A percentile compares a stretch with the other conserved stretches of the same genome.
phyloP scores from a whole-genome alignment of 768 basidiomycete species.

The Dendrothele bispora region DNA sequence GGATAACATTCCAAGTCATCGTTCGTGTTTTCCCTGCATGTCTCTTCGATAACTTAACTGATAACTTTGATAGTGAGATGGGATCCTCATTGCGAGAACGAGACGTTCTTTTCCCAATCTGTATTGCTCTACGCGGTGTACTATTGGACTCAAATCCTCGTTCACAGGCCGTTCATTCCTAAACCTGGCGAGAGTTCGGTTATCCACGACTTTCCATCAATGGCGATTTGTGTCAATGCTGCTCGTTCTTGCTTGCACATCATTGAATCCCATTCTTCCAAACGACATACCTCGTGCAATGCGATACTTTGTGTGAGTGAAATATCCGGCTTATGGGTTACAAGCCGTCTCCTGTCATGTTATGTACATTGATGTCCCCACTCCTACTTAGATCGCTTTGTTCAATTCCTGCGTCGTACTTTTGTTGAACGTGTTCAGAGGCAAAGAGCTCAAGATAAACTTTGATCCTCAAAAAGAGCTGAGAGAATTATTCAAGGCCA shows the following conservation, averaged over 20 bases:
- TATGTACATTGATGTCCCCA: neutral
- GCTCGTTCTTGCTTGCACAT: slow-evolving; percentile 64
- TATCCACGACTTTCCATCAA: slow-evolving; percentile 44
- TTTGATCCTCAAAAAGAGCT: too few relatives aligned
- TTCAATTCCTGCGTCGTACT: slow-evolving; percentile 38
- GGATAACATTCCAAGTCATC: slow-evolving; percentile 46
- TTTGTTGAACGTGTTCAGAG: slow-evolving; percentile 49
- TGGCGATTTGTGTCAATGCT: slow-evolving; percentile 74
- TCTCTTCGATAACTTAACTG: neutral
- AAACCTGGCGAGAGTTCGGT: slow-evolving; percentile 38
- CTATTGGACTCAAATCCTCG: slow-evolving; percentile 47
- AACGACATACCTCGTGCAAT: slow-evolving; percentile 4
- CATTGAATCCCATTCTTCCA: slow-evolving; percentile 40
- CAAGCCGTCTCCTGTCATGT: neutral
- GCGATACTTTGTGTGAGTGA: slow-evolving; percentile 14
- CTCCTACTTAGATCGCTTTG: slow-evolving; percentile 14
- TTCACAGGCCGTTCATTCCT: slow-evolving; percentile 72
- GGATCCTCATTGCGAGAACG: slow-evolving; percentile 42
- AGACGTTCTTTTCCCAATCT: slow-evolving; percentile 42
- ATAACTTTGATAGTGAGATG: slow-evolving; percentile 32
- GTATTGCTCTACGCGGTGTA: slow-evolving; percentile 31
- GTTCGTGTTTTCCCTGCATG: slow-evolving; percentile 22
- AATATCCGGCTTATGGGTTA: neutral
- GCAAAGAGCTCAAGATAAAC: too few relatives aligned
- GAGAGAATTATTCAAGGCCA: too few relatives aligned